These are phyloP conservation scores for Aspergillus intermedius DNA, from an alignment of 2,329 filamentous ascomycete genomes.

Conservation along the genomic window DNA sequence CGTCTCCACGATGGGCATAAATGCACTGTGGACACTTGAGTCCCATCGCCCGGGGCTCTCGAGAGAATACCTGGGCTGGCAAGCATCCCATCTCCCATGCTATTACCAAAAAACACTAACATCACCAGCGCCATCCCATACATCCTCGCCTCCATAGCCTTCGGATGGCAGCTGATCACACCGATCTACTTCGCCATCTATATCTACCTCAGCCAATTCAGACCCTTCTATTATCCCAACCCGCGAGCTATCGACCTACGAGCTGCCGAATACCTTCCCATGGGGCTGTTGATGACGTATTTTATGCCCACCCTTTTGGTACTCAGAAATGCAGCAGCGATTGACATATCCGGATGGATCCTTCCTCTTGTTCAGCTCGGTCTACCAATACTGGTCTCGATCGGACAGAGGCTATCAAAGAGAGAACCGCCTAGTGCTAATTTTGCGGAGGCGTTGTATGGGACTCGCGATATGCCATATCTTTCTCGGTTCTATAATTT, in stretches of 20 bases:
- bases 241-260: constrained; percentile 5
- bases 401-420: background rate
- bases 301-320: background rate
- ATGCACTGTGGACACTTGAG: constrained; percentile 4
- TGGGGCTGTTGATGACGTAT: constrained; percentile 1
- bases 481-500: constrained; percentile 1
- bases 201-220: constrained; percentile 1
- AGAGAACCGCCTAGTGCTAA: background rate
- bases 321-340: no score
- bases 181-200: constrained; percentile 8
- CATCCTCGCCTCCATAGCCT: constrained; percentile 1
- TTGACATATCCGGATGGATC: background rate
- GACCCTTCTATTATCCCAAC: constrained; percentile 7
- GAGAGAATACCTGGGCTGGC: background rate
- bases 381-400: constrained; percentile 1
- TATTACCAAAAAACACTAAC: background rate
- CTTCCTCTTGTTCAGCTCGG: background rate
- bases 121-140: constrained; percentile 5
- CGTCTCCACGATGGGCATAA: background rate
- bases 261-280: constrained; percentile 3
- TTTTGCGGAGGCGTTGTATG: constrained; percentile 1
- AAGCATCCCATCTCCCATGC: background rate
- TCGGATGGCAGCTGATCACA: constrained; percentile 2
- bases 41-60: constrained; percentile 1
- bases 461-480: constrained; percentile 1